A percentile compares a stretch with the other conserved stretches of the same genome.
These are phyloP conservation scores for Helichrysum umbraculigerum DNA, from an alignment of 129 eudicot species.

Conservation along the genomic window DNA sequence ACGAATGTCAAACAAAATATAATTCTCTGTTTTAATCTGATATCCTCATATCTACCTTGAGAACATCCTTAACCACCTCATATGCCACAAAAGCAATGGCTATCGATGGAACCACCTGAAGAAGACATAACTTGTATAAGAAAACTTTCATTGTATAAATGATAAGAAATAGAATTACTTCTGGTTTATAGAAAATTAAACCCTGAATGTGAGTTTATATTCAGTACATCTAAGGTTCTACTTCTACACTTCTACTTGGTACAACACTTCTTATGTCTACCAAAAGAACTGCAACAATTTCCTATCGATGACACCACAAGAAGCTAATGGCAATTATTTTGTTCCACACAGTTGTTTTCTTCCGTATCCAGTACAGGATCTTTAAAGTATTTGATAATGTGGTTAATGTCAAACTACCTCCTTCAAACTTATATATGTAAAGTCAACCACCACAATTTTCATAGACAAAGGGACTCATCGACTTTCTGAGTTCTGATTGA, in stretches of 20 bases:
- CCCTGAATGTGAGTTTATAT: background rate
- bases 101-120: slow-evolving; percentile 93
- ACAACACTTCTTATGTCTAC: no score
- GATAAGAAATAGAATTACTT: background rate
- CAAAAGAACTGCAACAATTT: no score
- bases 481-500: no score
- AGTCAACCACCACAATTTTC: no score
- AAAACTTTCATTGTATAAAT: background rate
- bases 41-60: slow-evolving; percentile 89
- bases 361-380: no score
- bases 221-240: no score
- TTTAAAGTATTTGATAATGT: no score
- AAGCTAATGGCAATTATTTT: background rate
- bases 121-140: slow-evolving; percentile 7
- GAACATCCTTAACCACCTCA: slow-evolving; percentile 82
- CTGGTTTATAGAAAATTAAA: background rate
- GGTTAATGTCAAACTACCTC: no score
- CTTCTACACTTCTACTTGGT: no score
- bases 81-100: slow-evolving; percentile 96
- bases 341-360: background rate
- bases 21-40: slow-evolving; percentile 56
- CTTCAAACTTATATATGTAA: no score
- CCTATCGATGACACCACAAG: no score
- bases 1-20: background rate
- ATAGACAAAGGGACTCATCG: no score